phyloP scores from a whole-genome alignment of 805 yeast species.

The Candida ponderosae region DNA sequence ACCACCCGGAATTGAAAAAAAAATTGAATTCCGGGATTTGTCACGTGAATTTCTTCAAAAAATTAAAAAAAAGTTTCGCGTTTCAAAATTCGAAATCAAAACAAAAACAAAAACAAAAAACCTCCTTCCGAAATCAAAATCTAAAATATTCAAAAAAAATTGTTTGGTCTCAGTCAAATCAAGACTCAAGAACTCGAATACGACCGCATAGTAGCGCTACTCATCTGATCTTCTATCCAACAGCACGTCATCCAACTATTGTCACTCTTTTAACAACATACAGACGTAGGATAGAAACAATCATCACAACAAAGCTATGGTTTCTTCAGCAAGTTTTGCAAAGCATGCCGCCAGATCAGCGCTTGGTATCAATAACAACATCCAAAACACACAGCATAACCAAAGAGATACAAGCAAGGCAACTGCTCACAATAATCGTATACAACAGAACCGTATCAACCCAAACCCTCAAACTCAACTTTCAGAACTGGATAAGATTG shows the following conservation, averaged over 20 bases:
- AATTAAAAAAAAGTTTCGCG: too few species aligned
- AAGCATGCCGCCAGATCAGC: conserved; percentile 19
- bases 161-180: too few species aligned
- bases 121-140: background rate
- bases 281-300: background rate
- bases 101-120: background rate
- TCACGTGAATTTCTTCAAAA: too few species aligned
- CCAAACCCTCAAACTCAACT: conserved; percentile 1
- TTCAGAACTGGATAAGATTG: conserved; percentile 19
- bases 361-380: conserved; percentile 11
- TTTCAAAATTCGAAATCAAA: too few species aligned
- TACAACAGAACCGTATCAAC: background rate
- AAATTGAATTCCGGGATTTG: too few species aligned
- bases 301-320: background rate
- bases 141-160: background rate
- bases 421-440: background rate
- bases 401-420: background rate
- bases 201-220: too few species aligned
- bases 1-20: too few species aligned
- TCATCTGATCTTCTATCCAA: too few species aligned
- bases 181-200: too few species aligned
- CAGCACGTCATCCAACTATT: background rate
- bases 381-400: conserved; percentile 29
- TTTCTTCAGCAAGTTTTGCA: conserved; percentile 14
- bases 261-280: background rate